phyloP scores from a whole-genome alignment of 140 eudicot species.

The Bidens hawaiensis region DNA sequence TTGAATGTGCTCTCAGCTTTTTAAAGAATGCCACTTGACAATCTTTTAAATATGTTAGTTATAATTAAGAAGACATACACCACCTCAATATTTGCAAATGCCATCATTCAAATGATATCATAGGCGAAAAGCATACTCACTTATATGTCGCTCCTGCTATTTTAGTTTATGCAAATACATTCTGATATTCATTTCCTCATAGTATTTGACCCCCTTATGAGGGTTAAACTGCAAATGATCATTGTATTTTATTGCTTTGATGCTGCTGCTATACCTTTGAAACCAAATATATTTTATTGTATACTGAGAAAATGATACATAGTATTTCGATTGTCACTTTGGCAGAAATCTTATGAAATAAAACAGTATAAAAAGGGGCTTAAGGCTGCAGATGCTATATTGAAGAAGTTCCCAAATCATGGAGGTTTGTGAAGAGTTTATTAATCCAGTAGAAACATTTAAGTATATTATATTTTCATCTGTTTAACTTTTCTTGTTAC shows the following conservation, averaged over 20 bases:
- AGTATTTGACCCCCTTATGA: background rate
- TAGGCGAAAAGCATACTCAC: background rate
- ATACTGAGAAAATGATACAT: slow-evolving; percentile 6
- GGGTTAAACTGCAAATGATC: slow-evolving; percentile 1
- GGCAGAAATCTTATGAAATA: slow-evolving; percentile 97
- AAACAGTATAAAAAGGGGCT: slow-evolving; percentile 97
- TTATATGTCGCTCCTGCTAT: background rate
- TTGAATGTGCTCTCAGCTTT: background rate
- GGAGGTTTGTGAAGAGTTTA: slow-evolving; percentile 70
- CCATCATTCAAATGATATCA: background rate
- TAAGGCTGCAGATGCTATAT: slow-evolving; percentile 94
- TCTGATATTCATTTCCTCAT: background rate
- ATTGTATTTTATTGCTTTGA: slow-evolving; percentile 4
- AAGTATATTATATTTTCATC: background rate
- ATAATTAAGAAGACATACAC: background rate
- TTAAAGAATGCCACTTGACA: background rate
- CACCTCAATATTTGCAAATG: background rate
- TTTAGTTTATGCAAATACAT: background rate
- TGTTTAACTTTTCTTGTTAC: slow-evolving; percentile 1
- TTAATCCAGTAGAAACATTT: background rate
- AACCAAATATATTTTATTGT: background rate
- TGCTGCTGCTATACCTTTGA: slow-evolving; percentile 18
- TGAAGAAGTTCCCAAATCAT: slow-evolving; percentile 95
- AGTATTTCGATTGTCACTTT: slow-evolving; percentile 10
- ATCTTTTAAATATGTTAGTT: background rate